Base-by-base conservation (phyloP, 441 rosid species). In the Croton setiger region DNA sequence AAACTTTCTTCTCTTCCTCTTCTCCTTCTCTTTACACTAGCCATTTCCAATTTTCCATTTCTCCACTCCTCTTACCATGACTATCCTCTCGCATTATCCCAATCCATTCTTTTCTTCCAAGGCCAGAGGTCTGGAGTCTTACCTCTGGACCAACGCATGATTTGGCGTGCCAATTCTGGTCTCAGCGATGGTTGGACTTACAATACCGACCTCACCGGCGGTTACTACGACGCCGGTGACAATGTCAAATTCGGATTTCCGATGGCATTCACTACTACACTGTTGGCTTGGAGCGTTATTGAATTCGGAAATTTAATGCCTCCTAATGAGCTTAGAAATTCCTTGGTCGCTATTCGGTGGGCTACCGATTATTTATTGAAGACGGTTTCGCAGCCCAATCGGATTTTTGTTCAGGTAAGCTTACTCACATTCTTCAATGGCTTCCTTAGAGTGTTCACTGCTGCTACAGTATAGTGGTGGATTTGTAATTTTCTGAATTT, bases 151-250 rank as follows among this genome's bases (percentile, higher is more conserved):
- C 98, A 91, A 64, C 85, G 92, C 7, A 1, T 85, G 20, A n/a
- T 68, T 0, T 94, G 98, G 97, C 81, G 97, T 0, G 81, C 81
- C 12, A 83, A 83, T 60, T 91, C 96, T 2, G 97, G 90, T 35
- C 78, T 94, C 9, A 75, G 82, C 45, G 98, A 94, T 66, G 97
- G 98, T 0, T 87, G 87, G 91, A 76, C 76, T 9, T 84, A 89
- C 68, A 79, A 84, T 68, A 67, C 82, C 9, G 96, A 91, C 77
- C 74, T 94, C 48, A 80, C 88, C 31, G 98, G 98, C 7, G 98
- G 99, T 3, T 94, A 91, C 75, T 90, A 94, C 72, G 97, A 94
- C 62, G 97, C 99, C 23, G 98, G 97, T 2, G 99, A 94, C 53
- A 92, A 94, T 76, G 87, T 94, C 27, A 92, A 94, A 80, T 94